Conservation (phyloP, 2,329 filamentous ascomycete species). For the Dothiorella sarmentorum region DNA sequence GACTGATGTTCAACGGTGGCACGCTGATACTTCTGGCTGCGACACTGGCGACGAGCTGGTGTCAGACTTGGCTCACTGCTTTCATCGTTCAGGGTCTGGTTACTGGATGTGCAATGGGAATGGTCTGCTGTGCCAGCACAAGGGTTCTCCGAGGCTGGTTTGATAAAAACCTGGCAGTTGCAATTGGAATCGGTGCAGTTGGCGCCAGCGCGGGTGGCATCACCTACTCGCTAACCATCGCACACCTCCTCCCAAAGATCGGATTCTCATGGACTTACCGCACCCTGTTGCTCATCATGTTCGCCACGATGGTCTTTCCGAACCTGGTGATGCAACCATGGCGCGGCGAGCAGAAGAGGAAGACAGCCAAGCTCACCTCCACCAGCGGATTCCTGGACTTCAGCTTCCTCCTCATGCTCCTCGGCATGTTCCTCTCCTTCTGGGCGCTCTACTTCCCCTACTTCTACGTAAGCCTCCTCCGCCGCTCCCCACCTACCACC, state of each 20-base stretch:
- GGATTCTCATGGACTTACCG: conserved; percentile 34
- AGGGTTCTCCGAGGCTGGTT: conserved; percentile 36
- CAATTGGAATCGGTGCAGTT: conserved; percentile 32
- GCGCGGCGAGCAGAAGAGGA: conserved; percentile 18
- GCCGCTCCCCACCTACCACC: not conserved
- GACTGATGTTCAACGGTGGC: conserved; percentile 29
- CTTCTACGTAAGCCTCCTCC: conserved; percentile 23
- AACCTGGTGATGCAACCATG: conserved; percentile 23
- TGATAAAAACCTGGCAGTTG: conserved; percentile 31
- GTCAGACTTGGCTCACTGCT: conserved; percentile 24
- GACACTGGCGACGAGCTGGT: conserved; percentile 25
- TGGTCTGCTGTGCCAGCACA: conserved; percentile 30
- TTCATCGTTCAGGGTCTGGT: conserved; percentile 35
- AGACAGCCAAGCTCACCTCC: conserved; percentile 2
- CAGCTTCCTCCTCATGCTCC: conserved; percentile 23
- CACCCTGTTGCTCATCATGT: conserved; percentile 21
- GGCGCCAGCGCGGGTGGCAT: conserved; percentile 36
- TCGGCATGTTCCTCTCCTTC: conserved; percentile 14
- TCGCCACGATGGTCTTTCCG: conserved; percentile 20
- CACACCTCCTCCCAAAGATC: conserved; percentile 27
- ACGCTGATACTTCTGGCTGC: conserved; percentile 28
- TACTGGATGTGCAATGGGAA: conserved; percentile 33
- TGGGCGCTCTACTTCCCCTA: conserved; percentile 21
- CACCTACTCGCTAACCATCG: conserved; percentile 31
- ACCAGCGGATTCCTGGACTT: conserved; percentile 23